Base-by-base conservation (phyloP, 176 grass and related monocot genomes). In the Eleusine indica region DNA sequence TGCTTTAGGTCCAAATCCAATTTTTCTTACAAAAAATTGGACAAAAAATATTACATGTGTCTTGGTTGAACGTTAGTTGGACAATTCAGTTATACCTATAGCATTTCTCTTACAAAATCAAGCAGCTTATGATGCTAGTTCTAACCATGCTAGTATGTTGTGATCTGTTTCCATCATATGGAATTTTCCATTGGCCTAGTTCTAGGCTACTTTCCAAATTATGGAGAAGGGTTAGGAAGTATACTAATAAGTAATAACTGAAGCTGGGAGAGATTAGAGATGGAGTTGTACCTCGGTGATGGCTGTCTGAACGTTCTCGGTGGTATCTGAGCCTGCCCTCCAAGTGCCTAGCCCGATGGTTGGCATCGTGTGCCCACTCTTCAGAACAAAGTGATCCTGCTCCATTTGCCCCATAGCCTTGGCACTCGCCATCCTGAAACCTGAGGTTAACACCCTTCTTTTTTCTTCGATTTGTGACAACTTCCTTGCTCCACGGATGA, bases 321-420 rank as follows among this genome's bases (percentile, higher is more conserved):
- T 78, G 10, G 82, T 86, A 41, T 87, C 76, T 3, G 87, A 89
- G 54, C 91, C 89, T 3, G 89, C 68, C 37, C 84, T 86, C 91
- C 94, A 94, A 56, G 91, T 94, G 82, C 91, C 94, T 39, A 91
- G 68, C 10, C 94, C 91, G 29, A 91, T 71, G 7, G 80, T 39
- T 22, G 93, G 90, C 2, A 96, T 91, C 68, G 80, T 57, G 35
- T 91, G 93, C 12, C 93, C 93, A 9, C 90, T 96, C 76, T 84
- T 80, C 8, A 93, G 83, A 65, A 80, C 91, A 54, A 86, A 87
- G 73, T 76, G 72, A 14, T 65, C 76, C 41, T 77, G 86, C 63
- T 88, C 73, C 17, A n/a, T 77, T 41, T 87, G 57, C 58, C 38
- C 82, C 66, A 79, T 75, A 43, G 65, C 86, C 72, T 92, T 83